phyloP scores from a whole-genome alignment of 192 early-diverging fungal species.

The Linnemannia zychae region DNA sequence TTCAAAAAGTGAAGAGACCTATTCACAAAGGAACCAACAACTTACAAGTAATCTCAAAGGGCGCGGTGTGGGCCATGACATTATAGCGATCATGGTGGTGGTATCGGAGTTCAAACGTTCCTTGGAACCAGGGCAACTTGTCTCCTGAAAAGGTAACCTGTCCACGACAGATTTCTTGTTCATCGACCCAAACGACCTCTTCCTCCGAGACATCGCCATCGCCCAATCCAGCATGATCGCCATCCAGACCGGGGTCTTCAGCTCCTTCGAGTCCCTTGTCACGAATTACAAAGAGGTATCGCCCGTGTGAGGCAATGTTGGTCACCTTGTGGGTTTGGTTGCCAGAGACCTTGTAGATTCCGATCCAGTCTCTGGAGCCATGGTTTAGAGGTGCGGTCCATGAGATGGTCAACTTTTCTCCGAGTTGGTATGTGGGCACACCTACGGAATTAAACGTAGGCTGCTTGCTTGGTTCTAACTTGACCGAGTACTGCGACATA shows the following conservation, averaged over 20 bases:
- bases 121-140: constrained; percentile 85
- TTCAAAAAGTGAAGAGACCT: not conserved
- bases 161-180: constrained; percentile 51
- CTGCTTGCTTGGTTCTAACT: constrained; percentile 8
- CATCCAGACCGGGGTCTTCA: constrained; percentile 59
- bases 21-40: constrained; percentile 7
- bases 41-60: constrained; percentile 85
- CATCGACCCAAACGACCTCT: constrained; percentile 41
- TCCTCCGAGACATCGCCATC: constrained; percentile 46
- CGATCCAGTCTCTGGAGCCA: constrained; percentile 90
- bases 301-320: constrained; percentile 77
- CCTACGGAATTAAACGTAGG: constrained; percentile 1
- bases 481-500: constrained; percentile 57
- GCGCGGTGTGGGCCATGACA: constrained; percentile 79
- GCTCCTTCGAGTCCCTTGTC: constrained; percentile 57
- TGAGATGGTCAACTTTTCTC: constrained; percentile 76
- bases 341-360: constrained; percentile 84
- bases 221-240: constrained; percentile 57
- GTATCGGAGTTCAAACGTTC: constrained; percentile 91
- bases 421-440: constrained; percentile 70
- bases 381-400: constrained; percentile 84
- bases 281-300: constrained; percentile 74
- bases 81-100: constrained; percentile 90
- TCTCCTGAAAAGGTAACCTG: constrained; percentile 68
- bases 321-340: constrained; percentile 85